A percentile compares a stretch with the other conserved stretches of the same genome.
phyloP scores from a whole-genome alignment of 495 filamentous ascomycete genomes.

The Coniosporium apollinis region DNA sequence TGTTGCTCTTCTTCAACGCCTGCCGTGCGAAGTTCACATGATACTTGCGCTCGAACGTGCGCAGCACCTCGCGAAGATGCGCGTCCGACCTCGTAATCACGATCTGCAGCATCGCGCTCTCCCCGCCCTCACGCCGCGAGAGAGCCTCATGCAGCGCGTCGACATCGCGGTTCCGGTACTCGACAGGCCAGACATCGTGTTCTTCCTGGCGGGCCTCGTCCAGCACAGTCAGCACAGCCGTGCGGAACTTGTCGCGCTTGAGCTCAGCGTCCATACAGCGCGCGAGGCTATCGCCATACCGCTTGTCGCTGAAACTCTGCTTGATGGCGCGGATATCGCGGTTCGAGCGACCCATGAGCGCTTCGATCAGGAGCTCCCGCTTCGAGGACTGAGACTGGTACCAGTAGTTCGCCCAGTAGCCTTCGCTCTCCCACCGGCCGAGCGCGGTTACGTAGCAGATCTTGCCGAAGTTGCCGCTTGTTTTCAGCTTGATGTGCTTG shows the following conservation, averaged over 20 bases:
- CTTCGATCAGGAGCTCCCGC: conserved; percentile 69
- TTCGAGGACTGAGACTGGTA: conserved; percentile 49
- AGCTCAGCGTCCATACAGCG: conserved; percentile 83
- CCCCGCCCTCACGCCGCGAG: conserved; percentile 60
- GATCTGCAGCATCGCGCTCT: conserved; percentile 79
- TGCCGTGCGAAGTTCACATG: conserved; percentile 68
- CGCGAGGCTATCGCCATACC: conserved; percentile 67
- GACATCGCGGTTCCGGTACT: conserved; percentile 44
- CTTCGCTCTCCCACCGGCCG: conserved; percentile 83
- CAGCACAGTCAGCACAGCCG: conserved; percentile 68
- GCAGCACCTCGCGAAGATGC: conserved; percentile 66
- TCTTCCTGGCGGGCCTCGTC: conserved; percentile 76
- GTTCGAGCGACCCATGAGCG: conserved; percentile 76
- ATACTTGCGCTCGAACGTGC: conserved; percentile 51
- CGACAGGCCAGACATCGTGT: conserved; percentile 37
- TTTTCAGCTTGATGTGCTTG: conserved; percentile 75
- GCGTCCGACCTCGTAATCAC: conserved; percentile 61
- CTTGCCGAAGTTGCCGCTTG: conserved; percentile 73
- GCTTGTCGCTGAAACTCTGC: conserved; percentile 78
- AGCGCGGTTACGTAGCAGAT: conserved; percentile 79
- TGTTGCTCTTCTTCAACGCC: conserved; percentile 74
- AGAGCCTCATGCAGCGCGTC: conserved; percentile 53
- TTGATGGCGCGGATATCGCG: conserved; percentile 82
- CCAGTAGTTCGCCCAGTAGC: conserved; percentile 97
- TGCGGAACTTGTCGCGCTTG: conserved; percentile 82